Evolutionary conservation across 2,329 filamentous ascomycete genomes (phyloP).

Genomic region (Claviceps pusilla): DNA sequence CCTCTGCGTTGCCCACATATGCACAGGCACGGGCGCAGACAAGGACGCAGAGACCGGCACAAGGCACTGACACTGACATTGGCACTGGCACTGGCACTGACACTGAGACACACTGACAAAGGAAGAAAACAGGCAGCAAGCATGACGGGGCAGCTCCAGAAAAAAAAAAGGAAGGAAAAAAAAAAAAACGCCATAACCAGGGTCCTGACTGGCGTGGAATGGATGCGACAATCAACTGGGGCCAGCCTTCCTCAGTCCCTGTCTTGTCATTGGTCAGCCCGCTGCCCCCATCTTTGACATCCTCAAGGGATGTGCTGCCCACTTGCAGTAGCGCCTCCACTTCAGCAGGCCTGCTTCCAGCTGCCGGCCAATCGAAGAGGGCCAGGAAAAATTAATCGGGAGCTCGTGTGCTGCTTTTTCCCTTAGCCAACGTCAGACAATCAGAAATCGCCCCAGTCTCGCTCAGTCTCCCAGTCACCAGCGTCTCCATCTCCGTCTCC

Average conservation of each 20-base stretch:
- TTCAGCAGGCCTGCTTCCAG: conserved; percentile 20
- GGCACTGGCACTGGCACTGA: background rate
- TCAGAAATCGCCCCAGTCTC: background rate
- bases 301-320: conserved; percentile 10
- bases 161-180: background rate
- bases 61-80: no score
- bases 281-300: conserved; percentile 5
- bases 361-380: conserved; percentile 20
- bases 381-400: conserved; percentile 21
- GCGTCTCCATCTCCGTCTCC: background rate
- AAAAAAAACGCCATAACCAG: background rate
- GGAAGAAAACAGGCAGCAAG: background rate
- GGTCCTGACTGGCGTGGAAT: conserved; percentile 6
- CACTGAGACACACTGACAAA: background rate
- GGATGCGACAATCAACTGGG: conserved; percentile 2
- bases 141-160: background rate
- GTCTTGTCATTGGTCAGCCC: conserved; percentile 2
- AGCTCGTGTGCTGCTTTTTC: conserved; percentile 17
- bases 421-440: conserved; percentile 12
- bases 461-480: background rate
- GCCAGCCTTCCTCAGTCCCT: background rate
- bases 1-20: no score
- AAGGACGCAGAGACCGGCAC: no score
- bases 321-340: conserved; percentile 21
- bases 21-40: no score